Base-by-base conservation (phyloP, 805 yeast genomes). In the Saccharomycopsis vini region DNA sequence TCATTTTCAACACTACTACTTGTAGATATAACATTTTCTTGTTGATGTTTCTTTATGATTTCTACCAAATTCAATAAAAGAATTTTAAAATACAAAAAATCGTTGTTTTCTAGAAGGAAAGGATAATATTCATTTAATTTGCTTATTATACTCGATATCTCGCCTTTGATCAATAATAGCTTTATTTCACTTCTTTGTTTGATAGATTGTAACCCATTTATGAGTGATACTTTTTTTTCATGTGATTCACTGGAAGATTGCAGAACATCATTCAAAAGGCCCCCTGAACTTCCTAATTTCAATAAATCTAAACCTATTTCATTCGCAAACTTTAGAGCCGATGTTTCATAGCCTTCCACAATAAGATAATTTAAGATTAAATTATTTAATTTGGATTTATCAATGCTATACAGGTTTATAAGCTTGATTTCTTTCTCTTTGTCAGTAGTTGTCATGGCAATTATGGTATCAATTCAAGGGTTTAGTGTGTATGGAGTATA, bases 61-160 rank as follows among this genome's bases (percentile, higher is more conserved):
- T 89, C 96, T 30, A 87, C 79, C 51, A 89, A 65, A 54, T 81
- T 81, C 50, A 87, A 64, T 40, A 89, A 68, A 46, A 87, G 62
- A 31, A 88, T 63, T 55, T 80, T 75, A 63, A 86, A 87, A 59
- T 86, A 86, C 21, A 86, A 62, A 22, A 71, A 67, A 41, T 75
- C 75, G 52, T 80, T 74, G 31, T 69, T 65, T 51, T 82, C 90
- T 31, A 84, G 62, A 21, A 83, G 62, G 22, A 74, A 73, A 1
- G 90, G 89, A 56, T 76, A 80, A 35, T 70, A 57, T 42, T 72
- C 69, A 52, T 77, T 77, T 37, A 85, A 68, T 49, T 66, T 61
- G 39, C 66, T 66, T 15, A 82, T 77, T 1, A 85, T 82, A 21
- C 59, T 60, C 19, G 75, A 69, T 22, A 87, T 77, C 18, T 73